Evolutionary conservation across 1,139 yeast species (phyloP).

Genomic region (Meyerozyma carpophila): DNA sequence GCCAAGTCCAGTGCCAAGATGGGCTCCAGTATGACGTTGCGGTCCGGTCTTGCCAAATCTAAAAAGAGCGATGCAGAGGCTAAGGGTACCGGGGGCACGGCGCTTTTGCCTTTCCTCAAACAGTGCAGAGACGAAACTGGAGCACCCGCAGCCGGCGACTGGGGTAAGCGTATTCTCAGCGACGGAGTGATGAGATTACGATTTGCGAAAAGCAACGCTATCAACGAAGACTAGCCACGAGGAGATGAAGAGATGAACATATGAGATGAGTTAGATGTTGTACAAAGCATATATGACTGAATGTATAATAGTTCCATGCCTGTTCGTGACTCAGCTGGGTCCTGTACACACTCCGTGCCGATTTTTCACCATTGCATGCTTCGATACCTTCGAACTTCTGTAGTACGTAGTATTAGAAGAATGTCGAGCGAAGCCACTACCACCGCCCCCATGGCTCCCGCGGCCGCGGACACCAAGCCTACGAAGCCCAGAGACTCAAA

Average conservation of each 20-base stretch:
- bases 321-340: neutral
- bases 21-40: conserved; percentile 50
- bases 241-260: no score
- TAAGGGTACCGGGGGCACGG: conserved; percentile 93
- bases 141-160: conserved; percentile 81
- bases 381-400: neutral
- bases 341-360: neutral
- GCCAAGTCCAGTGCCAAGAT: conserved; percentile 50
- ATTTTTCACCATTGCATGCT: neutral
- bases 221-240: neutral
- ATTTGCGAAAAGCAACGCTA: neutral
- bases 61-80: conserved; percentile 44
- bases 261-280: no score
- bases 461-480: conserved; percentile 9
- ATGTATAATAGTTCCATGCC: neutral
- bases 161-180: conserved; percentile 77
- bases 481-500: conserved; percentile 15
- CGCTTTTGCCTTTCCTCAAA: conserved; percentile 83
- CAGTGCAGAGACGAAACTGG: conserved; percentile 97
- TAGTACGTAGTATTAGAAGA: conserved; percentile 7
- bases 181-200: conserved; percentile 48
- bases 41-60: conserved; percentile 56
- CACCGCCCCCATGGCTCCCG: conserved; percentile 8
- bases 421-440: conserved; percentile 24
- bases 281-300: neutral